Base-by-base conservation (phyloP, 2,329 filamentous ascomycete species). In the Talaromyces albobiverticillius region DNA sequence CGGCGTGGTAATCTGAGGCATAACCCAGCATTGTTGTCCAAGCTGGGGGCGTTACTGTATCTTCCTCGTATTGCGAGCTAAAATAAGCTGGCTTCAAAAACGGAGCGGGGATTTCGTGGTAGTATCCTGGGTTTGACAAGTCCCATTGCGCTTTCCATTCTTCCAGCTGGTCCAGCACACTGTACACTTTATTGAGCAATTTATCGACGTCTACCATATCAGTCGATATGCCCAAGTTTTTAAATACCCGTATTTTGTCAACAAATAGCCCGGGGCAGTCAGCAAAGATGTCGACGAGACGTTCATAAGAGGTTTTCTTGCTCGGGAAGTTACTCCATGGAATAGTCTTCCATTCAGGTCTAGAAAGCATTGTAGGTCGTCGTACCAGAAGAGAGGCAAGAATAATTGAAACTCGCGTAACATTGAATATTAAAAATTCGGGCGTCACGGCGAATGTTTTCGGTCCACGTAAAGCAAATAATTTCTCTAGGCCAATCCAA, bases 11-110 rank as follows among this genome's bases (percentile, higher is more conserved):
- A 6, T 31, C n/a, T 3, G 47, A 50, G 2, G 25, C 23, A 25
- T 41, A 50, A 11, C 41, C 23, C 16, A 50, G 11, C 1, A 50
- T 36, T 13, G 47, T 50, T 22, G 36, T 38, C 47, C 47, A 50
- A 10, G 32, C 32, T 13, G 47, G 47, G n/a, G n/a, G n/a, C 4
- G 20, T 16, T n/a, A 20, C 9, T 26, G 16, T 40, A 9, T 26
- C 47, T n/a, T n/a, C n/a, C n/a, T n/a, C n/a, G 26, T 40, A 8
- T 14, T 20, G 6, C 34, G n/a, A n/a, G n/a, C n/a, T n/a, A n/a
- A n/a, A n/a, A n/a, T n/a, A 8, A 47, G 1, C 3, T 23, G 41
- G 3, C 34, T 7, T 50, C 13, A 34, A n/a, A 20, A 22, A 14
- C 11, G 47, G 34, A n/a, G 36, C 23, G 8, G 36, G 16, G 22